These are phyloP conservation scores for Mycena galericulata DNA, from an alignment of 768 basidiomycete genomes.

Conservation along the genomic window DNA sequence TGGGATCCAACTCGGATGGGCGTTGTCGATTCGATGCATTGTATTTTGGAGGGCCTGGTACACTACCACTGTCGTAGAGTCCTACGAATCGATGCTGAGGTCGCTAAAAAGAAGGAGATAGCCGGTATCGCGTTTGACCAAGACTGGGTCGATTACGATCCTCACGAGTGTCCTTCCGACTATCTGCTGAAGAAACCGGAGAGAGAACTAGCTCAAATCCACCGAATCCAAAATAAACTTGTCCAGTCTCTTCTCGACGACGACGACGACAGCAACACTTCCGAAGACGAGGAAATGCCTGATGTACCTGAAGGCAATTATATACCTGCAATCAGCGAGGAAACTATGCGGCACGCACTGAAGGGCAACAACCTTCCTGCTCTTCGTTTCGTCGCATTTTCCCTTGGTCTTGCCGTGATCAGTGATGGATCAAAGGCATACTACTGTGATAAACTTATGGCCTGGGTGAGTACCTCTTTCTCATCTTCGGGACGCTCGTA, in stretches of 20 bases:
- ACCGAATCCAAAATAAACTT: conserved; percentile 24
- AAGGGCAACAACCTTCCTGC: too few relatives aligned
- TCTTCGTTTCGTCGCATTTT: too few relatives aligned
- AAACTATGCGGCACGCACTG: too few relatives aligned
- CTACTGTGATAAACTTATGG: too few relatives aligned
- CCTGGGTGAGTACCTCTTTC: too few relatives aligned
- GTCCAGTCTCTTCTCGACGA: conserved; percentile 17
- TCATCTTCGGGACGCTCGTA: too few relatives aligned
- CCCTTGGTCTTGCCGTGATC: too few relatives aligned
- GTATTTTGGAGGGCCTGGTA: conserved; percentile 39
- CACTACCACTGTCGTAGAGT: conserved; percentile 34
- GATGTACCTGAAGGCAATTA: too few relatives aligned
- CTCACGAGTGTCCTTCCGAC: conserved; percentile 17
- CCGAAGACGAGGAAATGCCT: too few relatives aligned
- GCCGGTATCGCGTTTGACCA: conserved; percentile 22
- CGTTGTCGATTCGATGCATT: conserved; percentile 49
- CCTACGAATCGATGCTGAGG: conserved; percentile 31
- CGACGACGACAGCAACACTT: background rate
- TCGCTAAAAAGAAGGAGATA: conserved; percentile 26
- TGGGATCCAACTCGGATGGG: conserved; percentile 42
- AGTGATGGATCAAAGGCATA: too few relatives aligned
- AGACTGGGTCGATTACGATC: conserved; percentile 28
- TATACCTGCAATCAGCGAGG: too few relatives aligned
- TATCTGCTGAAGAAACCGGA: conserved; percentile 18
- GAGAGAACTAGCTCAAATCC: conserved; percentile 5